Evolutionary conservation across 2,329 filamentous ascomycete genomes (phyloP).

Genomic region (Trichoderma cornu-damae): DNA sequence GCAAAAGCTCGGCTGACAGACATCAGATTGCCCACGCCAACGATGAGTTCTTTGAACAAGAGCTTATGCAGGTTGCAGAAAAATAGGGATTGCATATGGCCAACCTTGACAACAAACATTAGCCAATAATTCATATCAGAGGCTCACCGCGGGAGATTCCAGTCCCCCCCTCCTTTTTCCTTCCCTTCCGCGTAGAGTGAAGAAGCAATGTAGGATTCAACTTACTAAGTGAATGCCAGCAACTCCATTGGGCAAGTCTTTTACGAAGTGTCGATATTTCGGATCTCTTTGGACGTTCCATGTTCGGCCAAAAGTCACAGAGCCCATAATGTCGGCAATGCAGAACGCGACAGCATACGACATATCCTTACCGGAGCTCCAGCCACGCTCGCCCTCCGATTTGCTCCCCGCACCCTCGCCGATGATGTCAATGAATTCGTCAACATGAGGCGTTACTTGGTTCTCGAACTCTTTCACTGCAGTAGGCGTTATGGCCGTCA

Average conservation of each 20-base stretch:
- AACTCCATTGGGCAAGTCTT: slow-evolving; percentile 18
- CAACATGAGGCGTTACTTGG: slow-evolving; percentile 16
- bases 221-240: slow-evolving; percentile 18
- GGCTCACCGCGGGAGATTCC: not conserved
- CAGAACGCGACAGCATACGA: slow-evolving; percentile 17
- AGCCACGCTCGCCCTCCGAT: slow-evolving; percentile 13
- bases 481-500: slow-evolving; percentile 17
- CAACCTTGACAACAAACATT: slow-evolving; percentile 2
- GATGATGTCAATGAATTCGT: slow-evolving; percentile 13
- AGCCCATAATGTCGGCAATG: slow-evolving; percentile 21
- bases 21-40: slow-evolving; percentile 16
- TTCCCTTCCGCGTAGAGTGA: not conserved
- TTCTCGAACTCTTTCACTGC: slow-evolving; percentile 18
- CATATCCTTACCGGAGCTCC: slow-evolving; percentile 18
- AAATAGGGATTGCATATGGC: slow-evolving; percentile 21
- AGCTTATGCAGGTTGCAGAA: slow-evolving; percentile 17
- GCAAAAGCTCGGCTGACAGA: slow-evolving; percentile 10
- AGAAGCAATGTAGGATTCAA: not conserved
- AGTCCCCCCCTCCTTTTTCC: too few species aligned
- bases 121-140: not conserved
- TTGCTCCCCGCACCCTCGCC: slow-evolving; percentile 10
- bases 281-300: slow-evolving; percentile 19
- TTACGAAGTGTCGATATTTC: slow-evolving; percentile 15
- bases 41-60: slow-evolving; percentile 19
- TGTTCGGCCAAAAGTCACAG: slow-evolving; percentile 19